Percentiles rank a stretch among this genome's conserved stretches.
phyloP scores from a whole-genome alignment of 306 rosid genomes.

The Citrullus colocynthis region DNA sequence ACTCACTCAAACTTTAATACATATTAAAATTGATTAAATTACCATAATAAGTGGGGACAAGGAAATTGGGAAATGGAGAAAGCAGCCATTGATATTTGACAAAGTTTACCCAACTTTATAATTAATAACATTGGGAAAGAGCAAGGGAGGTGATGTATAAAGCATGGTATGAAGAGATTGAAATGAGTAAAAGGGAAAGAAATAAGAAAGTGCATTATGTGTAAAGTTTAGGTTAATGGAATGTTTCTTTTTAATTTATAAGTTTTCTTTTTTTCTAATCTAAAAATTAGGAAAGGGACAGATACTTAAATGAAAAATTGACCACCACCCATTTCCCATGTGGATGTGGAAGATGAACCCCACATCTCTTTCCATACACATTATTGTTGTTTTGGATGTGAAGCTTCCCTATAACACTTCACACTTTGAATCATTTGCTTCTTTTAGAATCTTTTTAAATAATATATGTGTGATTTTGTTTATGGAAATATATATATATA shows the following conservation, averaged over 20 bases:
- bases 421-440: neutral
- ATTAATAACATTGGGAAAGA: conserved; percentile 1
- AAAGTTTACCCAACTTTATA: neutral
- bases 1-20: neutral
- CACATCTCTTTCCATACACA: neutral
- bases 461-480: neutral
- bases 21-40: neutral
- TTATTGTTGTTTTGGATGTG: neutral
- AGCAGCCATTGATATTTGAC: neutral
- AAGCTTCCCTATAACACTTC: neutral
- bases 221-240: conserved; percentile 1
- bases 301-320: neutral
- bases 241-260: neutral
- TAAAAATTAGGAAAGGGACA: neutral
- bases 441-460: neutral
- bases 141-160: neutral
- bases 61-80: neutral
- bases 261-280: neutral
- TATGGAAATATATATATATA: neutral
- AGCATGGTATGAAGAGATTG: neutral
- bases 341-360: conserved; percentile 8
- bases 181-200: neutral
- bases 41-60: neutral
- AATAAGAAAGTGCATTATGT: neutral
- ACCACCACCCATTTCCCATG: neutral